Evolutionary conservation across 1,284 basidiomycete genomes (phyloP), one percentile per base, ranked within the genome.

Genomic region (Puccinia novopanici): DNA sequence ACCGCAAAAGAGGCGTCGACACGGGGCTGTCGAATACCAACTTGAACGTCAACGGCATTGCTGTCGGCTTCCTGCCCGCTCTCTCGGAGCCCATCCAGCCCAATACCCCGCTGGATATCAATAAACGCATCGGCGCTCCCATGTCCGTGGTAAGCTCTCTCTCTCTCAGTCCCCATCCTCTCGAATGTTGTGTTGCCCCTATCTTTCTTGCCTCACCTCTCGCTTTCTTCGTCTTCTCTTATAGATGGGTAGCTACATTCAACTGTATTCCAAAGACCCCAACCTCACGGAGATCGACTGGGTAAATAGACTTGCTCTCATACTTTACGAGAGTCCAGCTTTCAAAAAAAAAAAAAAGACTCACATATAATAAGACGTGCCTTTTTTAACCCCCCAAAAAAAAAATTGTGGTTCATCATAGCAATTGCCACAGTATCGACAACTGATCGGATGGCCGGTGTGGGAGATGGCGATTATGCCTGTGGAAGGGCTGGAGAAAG

Each of bases 381-480:
- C 34, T 50, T 4, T 30, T 50, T 52, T 8, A 2, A 50, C 30
- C 48, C n/a, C 42, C 42, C 40, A 22, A 24, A 27, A 22, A 17
- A 34, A n/a, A 3, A 15, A 24, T n/a, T 48, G 12, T 2, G 13
- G 22, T 45, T 67, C 63, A 22, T 3, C n/a, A 45, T 67, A 76
- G 50, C 65, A 50, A 68, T 57, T 78, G 34, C 65, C 50, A 34
- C 34, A 78, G 59, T 65, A 57, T 24, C 55, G 54, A 13, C 52
- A 71, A 45, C 54, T 78, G 30, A 45, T 59, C 71, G 76, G 76
- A 27, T 67, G 54, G 27, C 76, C 76, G 45, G 76, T 78, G 27
- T 78, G 76, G 76, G 61, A 67, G 45, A 78, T 78, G 22, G 76
- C 65, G 17, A 67, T 78, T 12, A 78, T 78, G 76, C 76, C 76